Base-by-base conservation (phyloP, 2,329 filamentous ascomycete genomes). In the Coniochaeta sp. region DNA sequence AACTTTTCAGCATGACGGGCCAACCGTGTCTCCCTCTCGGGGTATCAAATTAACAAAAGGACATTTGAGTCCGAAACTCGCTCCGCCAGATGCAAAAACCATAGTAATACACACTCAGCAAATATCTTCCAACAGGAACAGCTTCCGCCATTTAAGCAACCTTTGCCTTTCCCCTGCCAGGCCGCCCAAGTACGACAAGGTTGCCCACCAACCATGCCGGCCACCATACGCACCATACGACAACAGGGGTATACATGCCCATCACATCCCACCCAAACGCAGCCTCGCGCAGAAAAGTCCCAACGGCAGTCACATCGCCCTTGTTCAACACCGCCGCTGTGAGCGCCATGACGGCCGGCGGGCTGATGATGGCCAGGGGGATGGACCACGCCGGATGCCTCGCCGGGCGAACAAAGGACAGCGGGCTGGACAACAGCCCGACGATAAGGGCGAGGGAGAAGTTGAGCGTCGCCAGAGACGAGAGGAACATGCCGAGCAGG, bases 141-240 rank as follows among this genome's bases (percentile, higher is more conserved):
- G 7, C 9, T 40, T 6, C 16, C 14, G 9, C 38, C 38, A 19
- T 24, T 63, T 42, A 63, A 24, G 62, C 50, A 5, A 34, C 61
- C 58, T 64, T 66, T 3, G 52, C 59, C 60, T 64, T 62, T 14
- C 17, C 26, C 10, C 36, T 57, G 1, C 44, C 52, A 1, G 66
- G 67, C 60, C 62, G 61, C 5, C 81, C 81, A 59, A 85, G 73
- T 52, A 86, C 77, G 26, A 83, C 76, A 6, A 86, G 72, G 61
- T 79, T 77, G 1, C 82, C 89, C 7, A 87, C 82, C 40, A 95
- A 73, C 93, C 93, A 97, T 8, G 91, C 91, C 0, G 93, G 93
- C 89, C 91, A 95, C 93, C 93, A 97, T 50, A 96, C 87, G 71
- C 91, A 89, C 90, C 92, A 96, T n/a, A 96, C 82, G 12, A 96